Conservation (phyloP, 2,329 filamentous ascomycete genomes). For the Fusarium brachygibbosum region DNA sequence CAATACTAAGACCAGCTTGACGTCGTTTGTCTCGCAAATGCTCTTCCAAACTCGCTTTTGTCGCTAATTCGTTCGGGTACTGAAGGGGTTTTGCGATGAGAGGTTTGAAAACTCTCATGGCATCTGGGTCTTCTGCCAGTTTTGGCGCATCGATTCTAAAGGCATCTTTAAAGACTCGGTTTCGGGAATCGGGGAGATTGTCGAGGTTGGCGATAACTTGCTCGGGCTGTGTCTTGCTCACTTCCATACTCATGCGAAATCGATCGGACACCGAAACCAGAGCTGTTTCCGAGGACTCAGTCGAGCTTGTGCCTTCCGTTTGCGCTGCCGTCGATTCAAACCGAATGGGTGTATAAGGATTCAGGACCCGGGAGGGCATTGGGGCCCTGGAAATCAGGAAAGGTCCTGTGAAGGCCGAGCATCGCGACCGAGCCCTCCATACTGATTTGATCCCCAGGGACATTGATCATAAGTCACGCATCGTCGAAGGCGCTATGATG, state of each 20-base stretch:
- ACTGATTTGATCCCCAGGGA: slow-evolving; percentile 60
- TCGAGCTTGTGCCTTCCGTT: not conserved
- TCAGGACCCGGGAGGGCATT: slow-evolving; percentile 37
- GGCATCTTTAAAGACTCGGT: slow-evolving; percentile 49
- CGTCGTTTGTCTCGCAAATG: slow-evolving; percentile 49
- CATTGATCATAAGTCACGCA: slow-evolving; percentile 61
- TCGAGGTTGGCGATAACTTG: slow-evolving; percentile 31
- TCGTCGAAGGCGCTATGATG: slow-evolving; percentile 44
- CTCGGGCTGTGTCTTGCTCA: slow-evolving; percentile 14
- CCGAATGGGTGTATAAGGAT: slow-evolving; percentile 25
- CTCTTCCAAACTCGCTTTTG: slow-evolving; percentile 40
- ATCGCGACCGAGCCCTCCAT: slow-evolving; percentile 59
- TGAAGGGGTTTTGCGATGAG: slow-evolving; percentile 48
- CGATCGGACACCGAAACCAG: not conserved
- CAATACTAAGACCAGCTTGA: slow-evolving; percentile 55
- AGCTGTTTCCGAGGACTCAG: slow-evolving; percentile 10
- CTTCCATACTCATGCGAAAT: slow-evolving; percentile 9
- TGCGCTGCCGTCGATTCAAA: slow-evolving; percentile 42
- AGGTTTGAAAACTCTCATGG: slow-evolving; percentile 44
- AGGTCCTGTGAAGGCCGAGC: slow-evolving; percentile 47
- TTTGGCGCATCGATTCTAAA: slow-evolving; percentile 46
- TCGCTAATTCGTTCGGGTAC: slow-evolving; percentile 49
- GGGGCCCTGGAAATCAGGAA: slow-evolving; percentile 40
- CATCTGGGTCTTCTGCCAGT: slow-evolving; percentile 34
- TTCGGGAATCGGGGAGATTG: slow-evolving; percentile 41